A percentile compares a stretch with the other conserved stretches of the same genome.
Conservation (phyloP, 345 rosid species). For the Streptanthus diversifolius region DNA sequence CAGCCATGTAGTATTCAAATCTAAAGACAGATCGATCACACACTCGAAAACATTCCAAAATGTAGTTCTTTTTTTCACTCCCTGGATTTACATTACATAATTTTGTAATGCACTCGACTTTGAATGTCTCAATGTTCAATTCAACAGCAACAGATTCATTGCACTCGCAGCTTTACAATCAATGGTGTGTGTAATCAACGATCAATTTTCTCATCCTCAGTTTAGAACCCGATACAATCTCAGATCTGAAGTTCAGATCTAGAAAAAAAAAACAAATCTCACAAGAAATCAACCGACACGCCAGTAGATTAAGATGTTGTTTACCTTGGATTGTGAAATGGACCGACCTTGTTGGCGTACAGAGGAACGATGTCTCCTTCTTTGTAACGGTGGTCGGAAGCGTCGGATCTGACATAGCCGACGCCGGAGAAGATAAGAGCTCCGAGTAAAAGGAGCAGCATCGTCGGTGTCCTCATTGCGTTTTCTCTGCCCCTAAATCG, state of each 20-base stretch:
- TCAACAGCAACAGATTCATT: background rate
- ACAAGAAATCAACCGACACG: background rate
- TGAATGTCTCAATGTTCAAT: background rate
- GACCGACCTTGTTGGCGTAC: slow-evolving; percentile 82
- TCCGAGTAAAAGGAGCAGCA: slow-evolving; percentile 36
- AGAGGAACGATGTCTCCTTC: slow-evolving; percentile 60
- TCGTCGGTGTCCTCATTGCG: slow-evolving; percentile 30
- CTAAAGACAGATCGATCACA: background rate
- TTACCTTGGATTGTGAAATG: slow-evolving; percentile 81
- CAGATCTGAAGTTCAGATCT: slow-evolving; percentile 29
- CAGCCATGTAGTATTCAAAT: slow-evolving; percentile 12
- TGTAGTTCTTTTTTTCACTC: background rate
- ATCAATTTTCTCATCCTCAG: background rate
- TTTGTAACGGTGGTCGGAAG: slow-evolving; percentile 67
- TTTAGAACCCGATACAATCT: background rate
- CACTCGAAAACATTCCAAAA: background rate
- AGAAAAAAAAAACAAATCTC: background rate
- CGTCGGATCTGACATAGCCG: slow-evolving; percentile 51
- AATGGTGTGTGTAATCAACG: background rate
- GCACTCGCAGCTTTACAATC: background rate
- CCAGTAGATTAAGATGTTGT: background rate
- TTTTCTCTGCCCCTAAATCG: background rate
- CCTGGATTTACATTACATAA: background rate
- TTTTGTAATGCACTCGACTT: background rate
- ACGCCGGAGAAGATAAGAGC: slow-evolving; percentile 35